Percentiles rank a stretch among this genome's conserved stretches.
Evolutionary conservation across 768 basidiomycete species (phyloP).

Genomic region (Clitopilus hobsonii): DNA sequence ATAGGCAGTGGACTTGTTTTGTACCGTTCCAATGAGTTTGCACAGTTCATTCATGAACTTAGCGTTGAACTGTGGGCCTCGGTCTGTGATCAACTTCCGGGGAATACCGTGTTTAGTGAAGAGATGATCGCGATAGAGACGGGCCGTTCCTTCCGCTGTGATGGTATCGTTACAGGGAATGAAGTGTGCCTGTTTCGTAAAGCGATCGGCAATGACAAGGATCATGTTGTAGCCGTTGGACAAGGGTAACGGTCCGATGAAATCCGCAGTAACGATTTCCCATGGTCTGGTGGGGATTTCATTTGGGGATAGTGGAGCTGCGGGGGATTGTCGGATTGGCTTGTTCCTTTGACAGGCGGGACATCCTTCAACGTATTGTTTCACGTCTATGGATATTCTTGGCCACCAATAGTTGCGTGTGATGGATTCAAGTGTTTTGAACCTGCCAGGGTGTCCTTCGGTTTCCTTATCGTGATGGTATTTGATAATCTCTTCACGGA

Average conservation of each 20-base stretch:
- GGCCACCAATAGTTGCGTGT: conserved; percentile 5
- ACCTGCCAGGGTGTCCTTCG: neutral
- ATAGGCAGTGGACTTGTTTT: conserved; percentile 25
- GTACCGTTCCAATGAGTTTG: conserved; percentile 12
- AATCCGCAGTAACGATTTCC: conserved; percentile 4
- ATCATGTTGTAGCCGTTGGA: conserved; percentile 2
- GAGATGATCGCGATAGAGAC: neutral
- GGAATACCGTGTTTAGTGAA: conserved; percentile 16
- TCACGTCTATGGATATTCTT: neutral
- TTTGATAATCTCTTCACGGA: neutral
- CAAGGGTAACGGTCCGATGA: conserved; percentile 1
- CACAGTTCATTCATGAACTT: conserved; percentile 15
- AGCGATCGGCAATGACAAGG: conserved; percentile 5
- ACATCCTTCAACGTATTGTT: conserved; percentile 2
- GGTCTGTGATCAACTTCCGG: conserved; percentile 9
- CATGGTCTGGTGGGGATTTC: neutral
- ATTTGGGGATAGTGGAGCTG: neutral
- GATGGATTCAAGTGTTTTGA: neutral
- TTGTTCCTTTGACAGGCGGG: neutral
- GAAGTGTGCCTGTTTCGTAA: neutral
- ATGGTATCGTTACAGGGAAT: conserved; percentile 1
- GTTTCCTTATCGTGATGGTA: neutral
- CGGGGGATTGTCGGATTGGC: neutral
- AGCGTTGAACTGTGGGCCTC: conserved; percentile 17
- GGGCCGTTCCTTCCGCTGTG: neutral